Evolutionary conservation across 2,329 filamentous ascomycete genomes (phyloP), one percentile per base, ranked within the genome.

Genomic region (Bipolaris oryzae): DNA sequence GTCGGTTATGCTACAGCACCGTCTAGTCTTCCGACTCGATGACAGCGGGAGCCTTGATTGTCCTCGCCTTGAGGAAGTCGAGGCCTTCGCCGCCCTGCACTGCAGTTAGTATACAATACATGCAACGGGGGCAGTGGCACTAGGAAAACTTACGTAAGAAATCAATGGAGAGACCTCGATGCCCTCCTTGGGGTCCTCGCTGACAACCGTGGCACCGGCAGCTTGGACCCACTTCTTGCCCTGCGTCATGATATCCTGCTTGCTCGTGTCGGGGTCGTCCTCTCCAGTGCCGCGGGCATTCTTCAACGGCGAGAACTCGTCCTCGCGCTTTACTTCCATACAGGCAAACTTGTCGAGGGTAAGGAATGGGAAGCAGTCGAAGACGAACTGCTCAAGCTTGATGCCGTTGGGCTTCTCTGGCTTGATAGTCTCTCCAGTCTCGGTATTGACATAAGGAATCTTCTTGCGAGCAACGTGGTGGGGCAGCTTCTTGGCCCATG

Each of bases 341-440:
- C 89, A 96, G 21, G 93, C 95, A 73, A 99, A 99, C 80, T 96
- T 92, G 65, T 88, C 84, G 62, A 99, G 86, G 16, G 88, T 81
- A 50, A 96, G 82, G 82, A 94, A 85, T 59, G 94, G 93, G 84
- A 99, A 99, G 73, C 96, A 95, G 75, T 99, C 95, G 74, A 99
- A 99, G 59, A 99, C 93, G 71, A 98, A 99, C 79, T 98, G 95
- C 84, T 99, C 95, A 37, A 99, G 86, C 84, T 99, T 99, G 85
- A 99, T 93, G 66, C 95, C 95, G 74, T 99, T 99, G 63, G 95
- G 92, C 81, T 92, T 95, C 76, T 92, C 88, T 3, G 94, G 92
- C 84, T 96, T 96, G 77, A 96, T 82, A 0, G 86, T 86, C 76
- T 91, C 88, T 62, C 92, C 93, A 31, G 84, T 89, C 74, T 89